phyloP scores from a whole-genome alignment of 257 asterid species.

The Henckelia pumila region DNA sequence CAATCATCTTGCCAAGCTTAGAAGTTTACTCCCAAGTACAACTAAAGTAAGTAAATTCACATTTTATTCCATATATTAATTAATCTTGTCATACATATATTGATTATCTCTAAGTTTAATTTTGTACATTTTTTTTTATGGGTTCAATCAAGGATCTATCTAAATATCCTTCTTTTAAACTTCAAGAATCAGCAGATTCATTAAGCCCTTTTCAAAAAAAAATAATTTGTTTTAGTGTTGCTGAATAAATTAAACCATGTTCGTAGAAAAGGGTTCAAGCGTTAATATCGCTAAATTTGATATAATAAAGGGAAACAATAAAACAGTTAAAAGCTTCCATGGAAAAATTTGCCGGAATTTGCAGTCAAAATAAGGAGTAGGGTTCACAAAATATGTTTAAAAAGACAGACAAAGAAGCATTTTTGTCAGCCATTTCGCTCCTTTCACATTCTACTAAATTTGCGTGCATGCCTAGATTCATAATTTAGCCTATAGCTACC shows the following conservation, averaged over 20 bases:
- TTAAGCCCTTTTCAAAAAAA: too few species aligned
- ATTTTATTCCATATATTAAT: slow-evolving; percentile 9
- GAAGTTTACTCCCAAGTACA: slow-evolving; percentile 86
- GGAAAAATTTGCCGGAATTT: slow-evolving; percentile 59
- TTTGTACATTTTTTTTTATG: background rate
- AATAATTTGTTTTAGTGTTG: background rate
- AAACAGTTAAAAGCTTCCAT: slow-evolving; percentile 57
- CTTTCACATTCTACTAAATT: too few species aligned
- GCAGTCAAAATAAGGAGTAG: slow-evolving; percentile 28
- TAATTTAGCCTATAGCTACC: too few species aligned
- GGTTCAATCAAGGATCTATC: slow-evolving; percentile 20
- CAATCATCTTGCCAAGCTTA: slow-evolving; percentile 77
- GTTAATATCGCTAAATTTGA: slow-evolving; percentile 51
- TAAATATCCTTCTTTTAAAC: slow-evolving; percentile 21
- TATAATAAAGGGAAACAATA: slow-evolving; percentile 67
- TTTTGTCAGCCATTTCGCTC: too few species aligned
- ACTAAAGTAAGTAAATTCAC: slow-evolving; percentile 65
- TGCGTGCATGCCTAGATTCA: too few species aligned
- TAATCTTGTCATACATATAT: too few species aligned
- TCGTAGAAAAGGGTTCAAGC: slow-evolving; percentile 32
- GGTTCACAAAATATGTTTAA: slow-evolving; percentile 23
- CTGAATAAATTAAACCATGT: background rate
- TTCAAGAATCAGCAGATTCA: slow-evolving; percentile 12
- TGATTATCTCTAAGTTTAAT: background rate
- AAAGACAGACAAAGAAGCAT: slow-evolving; percentile 12